phyloP scores from a whole-genome alignment of 129 eudicot genomes.

The Cynara cardunculus region DNA sequence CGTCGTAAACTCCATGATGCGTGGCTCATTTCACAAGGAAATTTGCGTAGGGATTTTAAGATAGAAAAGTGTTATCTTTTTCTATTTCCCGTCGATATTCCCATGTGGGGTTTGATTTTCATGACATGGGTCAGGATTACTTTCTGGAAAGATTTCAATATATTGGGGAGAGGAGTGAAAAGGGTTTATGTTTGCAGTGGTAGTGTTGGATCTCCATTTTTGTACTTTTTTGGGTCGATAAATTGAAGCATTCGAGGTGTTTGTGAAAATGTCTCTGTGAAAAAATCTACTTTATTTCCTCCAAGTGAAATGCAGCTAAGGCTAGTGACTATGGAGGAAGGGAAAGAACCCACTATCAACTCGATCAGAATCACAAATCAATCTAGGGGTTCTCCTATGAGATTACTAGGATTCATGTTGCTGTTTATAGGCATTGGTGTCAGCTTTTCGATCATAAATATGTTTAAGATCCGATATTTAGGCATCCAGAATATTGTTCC shows the following conservation, averaged over 20 bases:
- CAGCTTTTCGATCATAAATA: constrained; percentile 39
- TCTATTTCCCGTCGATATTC: constrained; percentile 13
- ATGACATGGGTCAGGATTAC: constrained; percentile 18
- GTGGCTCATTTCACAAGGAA: neutral
- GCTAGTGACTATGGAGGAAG: constrained; percentile 51
- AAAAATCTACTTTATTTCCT: neutral
- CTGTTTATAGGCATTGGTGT: constrained; percentile 48
- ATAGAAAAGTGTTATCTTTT: neutral
- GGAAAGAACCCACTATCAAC: constrained; percentile 29
- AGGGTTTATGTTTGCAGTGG: constrained; percentile 1
- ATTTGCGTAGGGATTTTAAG: neutral
- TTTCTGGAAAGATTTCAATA: constrained; percentile 7
- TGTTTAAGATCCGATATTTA: constrained; percentile 43
- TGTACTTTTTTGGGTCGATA: neutral
- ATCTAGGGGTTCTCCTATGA: constrained; percentile 35
- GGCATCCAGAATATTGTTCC: constrained; percentile 33
- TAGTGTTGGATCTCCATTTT: constrained; percentile 4
- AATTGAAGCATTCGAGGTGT: constrained; percentile 18
- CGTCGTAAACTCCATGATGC: neutral
- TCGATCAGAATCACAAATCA: constrained; percentile 29
- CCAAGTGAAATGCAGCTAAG: constrained; percentile 36
- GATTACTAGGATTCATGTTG: constrained; percentile 52
- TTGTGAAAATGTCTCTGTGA: constrained; percentile 18
- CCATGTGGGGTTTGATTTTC: constrained; percentile 24
- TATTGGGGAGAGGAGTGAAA: neutral